These are phyloP conservation scores for Boletales sp. DNA, from an alignment of 768 basidiomycete species.

Conservation along the genomic window DNA sequence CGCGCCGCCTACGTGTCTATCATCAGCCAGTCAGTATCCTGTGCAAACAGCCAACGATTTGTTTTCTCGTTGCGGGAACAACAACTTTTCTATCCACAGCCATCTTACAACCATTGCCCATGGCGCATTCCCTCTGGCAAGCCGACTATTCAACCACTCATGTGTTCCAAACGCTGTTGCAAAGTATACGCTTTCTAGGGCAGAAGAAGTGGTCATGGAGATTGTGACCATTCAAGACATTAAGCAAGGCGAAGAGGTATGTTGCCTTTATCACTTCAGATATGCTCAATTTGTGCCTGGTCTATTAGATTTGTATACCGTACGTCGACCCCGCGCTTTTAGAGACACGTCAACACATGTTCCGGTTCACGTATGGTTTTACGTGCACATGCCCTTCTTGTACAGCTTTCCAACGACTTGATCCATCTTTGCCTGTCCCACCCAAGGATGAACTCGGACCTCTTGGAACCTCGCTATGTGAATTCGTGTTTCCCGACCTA, in stretches of 20 bases:
- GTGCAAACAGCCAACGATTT: constrained; percentile 27
- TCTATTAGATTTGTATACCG: constrained; percentile 62
- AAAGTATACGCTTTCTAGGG: constrained; percentile 47
- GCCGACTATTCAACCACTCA: constrained; percentile 81
- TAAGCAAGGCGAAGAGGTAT: constrained; percentile 60
- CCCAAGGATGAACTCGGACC: constrained; percentile 14
- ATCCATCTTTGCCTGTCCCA: constrained; percentile 38
- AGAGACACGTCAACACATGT: constrained; percentile 55
- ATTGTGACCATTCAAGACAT: constrained; percentile 63
- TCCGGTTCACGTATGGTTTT: constrained; percentile 66
- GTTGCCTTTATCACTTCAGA: background rate
- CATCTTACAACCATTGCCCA: constrained; percentile 68
- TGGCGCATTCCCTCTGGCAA: constrained; percentile 74
- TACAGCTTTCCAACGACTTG: constrained; percentile 36
- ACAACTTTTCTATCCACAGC: constrained; percentile 76
- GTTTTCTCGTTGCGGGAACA: constrained; percentile 69
- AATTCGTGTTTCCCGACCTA: constrained; percentile 35
- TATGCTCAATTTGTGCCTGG: background rate
- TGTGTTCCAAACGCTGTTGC: constrained; percentile 71
- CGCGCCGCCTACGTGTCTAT: constrained; percentile 33
- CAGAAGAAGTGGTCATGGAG: constrained; percentile 50
- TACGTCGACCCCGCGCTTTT: constrained; percentile 77
- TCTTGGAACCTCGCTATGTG: constrained; percentile 33
- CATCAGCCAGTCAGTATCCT: constrained; percentile 25
- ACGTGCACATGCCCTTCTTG: constrained; percentile 61